Conservation (phyloP, 352 stramenopile genomes). For the Phytophthora foliorum region DNA sequence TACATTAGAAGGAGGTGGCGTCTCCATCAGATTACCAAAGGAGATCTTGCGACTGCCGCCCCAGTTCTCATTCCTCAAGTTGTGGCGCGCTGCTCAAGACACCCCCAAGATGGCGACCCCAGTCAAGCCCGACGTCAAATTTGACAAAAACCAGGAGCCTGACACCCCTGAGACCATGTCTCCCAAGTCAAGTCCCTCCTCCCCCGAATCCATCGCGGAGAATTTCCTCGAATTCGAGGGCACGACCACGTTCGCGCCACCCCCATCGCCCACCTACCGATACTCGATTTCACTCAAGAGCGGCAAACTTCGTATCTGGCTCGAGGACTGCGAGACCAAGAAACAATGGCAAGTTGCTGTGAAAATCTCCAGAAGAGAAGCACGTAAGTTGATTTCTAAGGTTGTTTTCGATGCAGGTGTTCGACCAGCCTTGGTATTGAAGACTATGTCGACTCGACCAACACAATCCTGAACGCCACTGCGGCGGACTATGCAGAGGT, state of each 20-base stretch:
- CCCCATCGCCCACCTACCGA: background rate
- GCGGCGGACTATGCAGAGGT: background rate
- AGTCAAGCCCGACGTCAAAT: background rate
- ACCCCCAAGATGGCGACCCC: background rate
- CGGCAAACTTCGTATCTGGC: constrained; percentile 20
- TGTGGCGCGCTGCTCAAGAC: background rate
- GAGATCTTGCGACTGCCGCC: background rate
- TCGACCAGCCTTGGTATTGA: background rate
- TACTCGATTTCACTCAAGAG: constrained; percentile 9
- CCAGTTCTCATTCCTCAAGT: constrained; percentile 11
- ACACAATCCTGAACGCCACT: constrained; percentile 7
- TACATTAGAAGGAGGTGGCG: too few relatives aligned
- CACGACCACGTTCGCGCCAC: constrained; percentile 3
- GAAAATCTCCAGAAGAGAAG: background rate
- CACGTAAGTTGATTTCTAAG: background rate
- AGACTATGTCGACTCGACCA: background rate
- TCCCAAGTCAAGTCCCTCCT: constrained; percentile 8
- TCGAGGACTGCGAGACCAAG: constrained; percentile 21
- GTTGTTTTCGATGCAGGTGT: background rate
- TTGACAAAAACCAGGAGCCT: background rate
- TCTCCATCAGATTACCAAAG: too few relatives aligned
- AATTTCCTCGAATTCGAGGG: constrained; percentile 6
- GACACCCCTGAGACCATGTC: constrained; percentile 8
- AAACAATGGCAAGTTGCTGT: constrained; percentile 25
- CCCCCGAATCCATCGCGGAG: background rate